A percentile compares a stretch with the other conserved stretches of the same genome.
These are phyloP conservation scores for Coemansia furcata DNA, from an alignment of 192 early-diverging fungal genomes.

Conservation along the genomic window DNA sequence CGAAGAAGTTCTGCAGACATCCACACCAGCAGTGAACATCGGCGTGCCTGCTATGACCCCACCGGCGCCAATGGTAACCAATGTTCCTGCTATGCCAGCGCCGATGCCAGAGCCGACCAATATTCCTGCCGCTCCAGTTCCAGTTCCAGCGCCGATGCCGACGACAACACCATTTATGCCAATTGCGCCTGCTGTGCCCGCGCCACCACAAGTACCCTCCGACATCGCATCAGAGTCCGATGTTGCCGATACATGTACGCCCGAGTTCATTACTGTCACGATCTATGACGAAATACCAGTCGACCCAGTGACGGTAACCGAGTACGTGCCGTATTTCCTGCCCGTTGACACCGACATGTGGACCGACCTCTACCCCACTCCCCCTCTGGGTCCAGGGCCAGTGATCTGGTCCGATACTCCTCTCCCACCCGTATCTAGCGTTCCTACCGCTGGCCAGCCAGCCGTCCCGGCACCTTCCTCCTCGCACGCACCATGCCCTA, in stretches of 20 bases:
- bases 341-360: conserved; percentile 15
- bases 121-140: neutral
- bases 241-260: neutral
- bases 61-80: neutral
- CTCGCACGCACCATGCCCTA: conserved; percentile 2
- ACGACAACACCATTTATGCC: neutral
- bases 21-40: neutral
- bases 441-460: conserved; percentile 5
- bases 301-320: conserved; percentile 19
- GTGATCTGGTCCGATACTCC: conserved; percentile 33
- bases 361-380: conserved; percentile 5
- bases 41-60: neutral
- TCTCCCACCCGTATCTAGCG: neutral
- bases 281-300: conserved; percentile 5
- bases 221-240: neutral
- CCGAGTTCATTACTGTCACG: conserved; percentile 15
- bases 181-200: neutral
- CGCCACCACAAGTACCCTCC: neutral
- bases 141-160: conserved; percentile 1
- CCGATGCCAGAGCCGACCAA: conserved; percentile 2
- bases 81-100: neutral
- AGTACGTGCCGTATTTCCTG: conserved; percentile 16
- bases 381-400: conserved; percentile 32
- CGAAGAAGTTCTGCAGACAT: neutral
- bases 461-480: conserved; percentile 1